Percentiles rank a stretch among this genome's conserved stretches.
These are phyloP conservation scores for Coprinopsis sp. DNA, from an alignment of 768 basidiomycete genomes.

Conservation along the genomic window DNA sequence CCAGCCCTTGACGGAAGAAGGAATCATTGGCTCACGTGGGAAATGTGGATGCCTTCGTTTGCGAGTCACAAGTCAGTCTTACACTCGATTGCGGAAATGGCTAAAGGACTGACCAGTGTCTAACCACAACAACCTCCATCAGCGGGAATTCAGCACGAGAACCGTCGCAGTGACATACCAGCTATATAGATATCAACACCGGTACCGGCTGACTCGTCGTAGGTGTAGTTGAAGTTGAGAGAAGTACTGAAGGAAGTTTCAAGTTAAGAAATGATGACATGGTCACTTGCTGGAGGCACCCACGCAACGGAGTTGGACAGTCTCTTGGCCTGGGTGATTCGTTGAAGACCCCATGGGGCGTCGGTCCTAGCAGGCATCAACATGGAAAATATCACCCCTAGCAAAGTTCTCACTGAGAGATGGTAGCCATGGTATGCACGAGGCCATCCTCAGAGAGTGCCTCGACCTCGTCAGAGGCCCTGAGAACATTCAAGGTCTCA, in stretches of 20 bases:
- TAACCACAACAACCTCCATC: neutral
- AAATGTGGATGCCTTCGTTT: conserved; percentile 14
- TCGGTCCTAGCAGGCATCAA: conserved; percentile 17
- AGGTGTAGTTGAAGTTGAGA: conserved; percentile 20
- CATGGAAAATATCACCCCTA: neutral
- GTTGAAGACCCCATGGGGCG: conserved; percentile 31
- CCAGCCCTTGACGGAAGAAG: neutral
- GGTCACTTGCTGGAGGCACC: neutral
- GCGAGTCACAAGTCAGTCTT: neutral
- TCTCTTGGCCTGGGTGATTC: conserved; percentile 19
- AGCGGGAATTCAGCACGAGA: neutral
- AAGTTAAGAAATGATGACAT: neutral
- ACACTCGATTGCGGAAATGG: neutral
- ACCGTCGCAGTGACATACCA: conserved; percentile 16
- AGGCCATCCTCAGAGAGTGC: conserved; percentile 25
- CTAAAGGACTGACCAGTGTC: conserved; percentile 17
- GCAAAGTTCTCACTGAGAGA: conserved; percentile 16
- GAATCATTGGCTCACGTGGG: conserved; percentile 15
- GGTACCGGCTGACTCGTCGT: conserved; percentile 15
- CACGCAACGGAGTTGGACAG: conserved; percentile 13
- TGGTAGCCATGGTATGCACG: conserved; percentile 13
- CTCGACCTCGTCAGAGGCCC: conserved; percentile 20
- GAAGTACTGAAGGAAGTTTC: neutral
- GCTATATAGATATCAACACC: conserved; percentile 38
- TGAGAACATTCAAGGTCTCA: conserved; percentile 17